A percentile compares a stretch with the other conserved stretches of the same genome.
phyloP scores from a whole-genome alignment of 83 land plant genomes.

The Thuja plicata region DNA sequence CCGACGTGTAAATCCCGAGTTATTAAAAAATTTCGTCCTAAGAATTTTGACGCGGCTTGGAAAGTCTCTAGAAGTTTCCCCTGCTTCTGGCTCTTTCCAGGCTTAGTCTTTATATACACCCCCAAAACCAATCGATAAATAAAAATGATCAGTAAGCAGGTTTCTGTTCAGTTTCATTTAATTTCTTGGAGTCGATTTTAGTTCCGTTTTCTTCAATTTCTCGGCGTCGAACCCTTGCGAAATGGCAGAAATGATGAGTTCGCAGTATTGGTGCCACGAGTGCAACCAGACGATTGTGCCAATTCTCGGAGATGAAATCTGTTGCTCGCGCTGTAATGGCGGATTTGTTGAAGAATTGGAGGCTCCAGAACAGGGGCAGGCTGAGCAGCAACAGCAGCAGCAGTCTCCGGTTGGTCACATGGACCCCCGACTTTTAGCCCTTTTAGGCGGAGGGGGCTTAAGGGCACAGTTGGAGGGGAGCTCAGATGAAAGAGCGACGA shows the following conservation, averaged over 20 bases:
- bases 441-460: neutral
- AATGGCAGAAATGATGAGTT: constrained; percentile 28
- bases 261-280: constrained; percentile 62
- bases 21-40: no score
- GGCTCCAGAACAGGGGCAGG: neutral
- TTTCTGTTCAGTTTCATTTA: no score
- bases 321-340: constrained; percentile 46
- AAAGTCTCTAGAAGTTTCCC: no score
- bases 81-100: no score
- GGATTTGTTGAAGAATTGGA: constrained; percentile 57
- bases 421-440: constrained; percentile 12
- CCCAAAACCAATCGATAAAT: no score
- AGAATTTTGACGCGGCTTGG: no score
- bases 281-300: constrained; percentile 43
- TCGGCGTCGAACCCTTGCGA: no score
- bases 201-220: no score
- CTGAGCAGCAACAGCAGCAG: constrained; percentile 18
- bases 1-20: no score
- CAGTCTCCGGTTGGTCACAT: constrained; percentile 1
- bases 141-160: no score
- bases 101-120: no score
- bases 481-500: constrained; percentile 7
- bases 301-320: constrained; percentile 24
- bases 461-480: constrained; percentile 13
- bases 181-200: no score